phyloP scores from a whole-genome alignment of 2,329 filamentous ascomycete species.

The Monosporascus sp. region DNA sequence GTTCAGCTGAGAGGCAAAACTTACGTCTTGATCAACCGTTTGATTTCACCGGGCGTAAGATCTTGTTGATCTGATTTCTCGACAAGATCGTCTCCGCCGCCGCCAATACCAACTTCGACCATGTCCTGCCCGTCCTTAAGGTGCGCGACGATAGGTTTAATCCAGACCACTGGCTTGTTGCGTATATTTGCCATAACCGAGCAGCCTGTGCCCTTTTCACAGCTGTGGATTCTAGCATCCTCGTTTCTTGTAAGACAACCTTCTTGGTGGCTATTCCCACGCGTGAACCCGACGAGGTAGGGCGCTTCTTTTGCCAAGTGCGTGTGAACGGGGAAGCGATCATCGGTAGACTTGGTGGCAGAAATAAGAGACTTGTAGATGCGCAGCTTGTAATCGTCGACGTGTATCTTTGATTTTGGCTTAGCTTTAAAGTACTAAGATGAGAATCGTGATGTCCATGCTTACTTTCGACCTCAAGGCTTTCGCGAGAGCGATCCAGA shows the following conservation, averaged over 20 bases:
- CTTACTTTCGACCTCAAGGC: slow-evolving; percentile 58
- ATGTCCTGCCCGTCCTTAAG: slow-evolving; percentile 55
- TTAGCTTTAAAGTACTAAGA: slow-evolving; percentile 1
- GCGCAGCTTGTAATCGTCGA: slow-evolving; percentile 72
- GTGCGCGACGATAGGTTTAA: slow-evolving; percentile 71
- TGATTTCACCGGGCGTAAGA: slow-evolving; percentile 46
- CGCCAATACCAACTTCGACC: slow-evolving; percentile 70
- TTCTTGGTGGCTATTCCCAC: slow-evolving; percentile 63
- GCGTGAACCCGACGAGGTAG: slow-evolving; percentile 65
- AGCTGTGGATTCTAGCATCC: slow-evolving; percentile 72
- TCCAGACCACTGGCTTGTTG: slow-evolving; percentile 58
- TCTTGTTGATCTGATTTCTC: slow-evolving; percentile 62
- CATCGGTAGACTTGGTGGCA: slow-evolving; percentile 35
- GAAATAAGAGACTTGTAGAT: slow-evolving; percentile 60
- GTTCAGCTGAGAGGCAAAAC: slow-evolving; percentile 6
- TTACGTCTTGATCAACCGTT: slow-evolving; percentile 38
- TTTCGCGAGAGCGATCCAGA: slow-evolving; percentile 76
- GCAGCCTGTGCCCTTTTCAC: slow-evolving; percentile 67
- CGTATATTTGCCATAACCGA: slow-evolving; percentile 36
- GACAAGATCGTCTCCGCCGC: slow-evolving; percentile 70
- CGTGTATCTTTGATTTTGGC: slow-evolving; percentile 55
- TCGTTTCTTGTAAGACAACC: slow-evolving; percentile 67
- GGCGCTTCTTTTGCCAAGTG: slow-evolving; percentile 55
- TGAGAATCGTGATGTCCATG: background rate
- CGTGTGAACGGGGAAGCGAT: slow-evolving; percentile 32